Conservation (phyloP, 1,139 yeast genomes). For the Magnusiomyces fungicola region DNA sequence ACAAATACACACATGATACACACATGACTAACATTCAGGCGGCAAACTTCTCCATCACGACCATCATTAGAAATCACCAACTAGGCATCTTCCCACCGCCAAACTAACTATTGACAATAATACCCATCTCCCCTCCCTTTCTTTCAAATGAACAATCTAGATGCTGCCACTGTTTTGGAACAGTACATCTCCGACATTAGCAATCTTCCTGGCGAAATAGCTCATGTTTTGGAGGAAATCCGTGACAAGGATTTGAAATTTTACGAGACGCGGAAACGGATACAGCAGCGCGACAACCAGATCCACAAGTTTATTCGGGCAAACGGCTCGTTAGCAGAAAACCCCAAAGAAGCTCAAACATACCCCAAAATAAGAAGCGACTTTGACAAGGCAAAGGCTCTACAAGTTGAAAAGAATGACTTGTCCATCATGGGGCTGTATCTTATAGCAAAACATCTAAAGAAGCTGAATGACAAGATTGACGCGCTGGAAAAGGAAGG, state of each 20-base stretch:
- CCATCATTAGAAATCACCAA: too few relatives aligned
- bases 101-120: too few relatives aligned
- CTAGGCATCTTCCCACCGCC: too few relatives aligned
- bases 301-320: slow-evolving; percentile 77
- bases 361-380: slow-evolving; percentile 65
- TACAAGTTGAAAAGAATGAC: slow-evolving; percentile 72
- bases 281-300: slow-evolving; percentile 61
- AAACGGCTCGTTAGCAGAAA: slow-evolving; percentile 72
- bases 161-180: slow-evolving; percentile 68
- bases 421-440: slow-evolving; percentile 80
- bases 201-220: slow-evolving; percentile 85
- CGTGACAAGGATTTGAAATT: slow-evolving; percentile 60
- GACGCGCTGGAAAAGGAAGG: slow-evolving; percentile 75
- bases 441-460: slow-evolving; percentile 65
- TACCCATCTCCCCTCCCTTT: too few relatives aligned
- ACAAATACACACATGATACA: too few relatives aligned
- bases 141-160: too few relatives aligned
- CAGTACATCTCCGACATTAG: slow-evolving; percentile 66
- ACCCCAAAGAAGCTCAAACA: slow-evolving; percentile 72
- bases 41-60: too few relatives aligned
- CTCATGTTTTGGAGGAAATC: slow-evolving; percentile 72
- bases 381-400: slow-evolving; percentile 47
- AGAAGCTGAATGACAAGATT: slow-evolving; percentile 66
- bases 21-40: too few relatives aligned
- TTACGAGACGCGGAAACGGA: slow-evolving; percentile 59